These are phyloP conservation scores for Calonectria pseudoturangicola DNA, from an alignment of 2,329 filamentous ascomycete genomes.

Conservation along the genomic window DNA sequence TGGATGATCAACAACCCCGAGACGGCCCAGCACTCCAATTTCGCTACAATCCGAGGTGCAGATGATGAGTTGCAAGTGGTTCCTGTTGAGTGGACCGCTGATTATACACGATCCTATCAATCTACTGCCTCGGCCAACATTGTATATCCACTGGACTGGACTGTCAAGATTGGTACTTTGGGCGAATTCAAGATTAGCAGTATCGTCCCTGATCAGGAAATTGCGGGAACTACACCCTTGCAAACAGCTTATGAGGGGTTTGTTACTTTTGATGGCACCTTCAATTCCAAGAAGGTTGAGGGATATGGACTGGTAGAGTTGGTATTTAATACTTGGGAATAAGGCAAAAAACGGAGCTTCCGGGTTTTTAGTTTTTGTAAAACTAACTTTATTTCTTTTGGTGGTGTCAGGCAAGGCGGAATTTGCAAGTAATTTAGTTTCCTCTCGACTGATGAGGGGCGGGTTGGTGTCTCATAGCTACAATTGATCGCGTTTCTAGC, in stretches of 20 bases:
- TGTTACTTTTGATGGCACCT: neutral
- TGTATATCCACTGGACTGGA: constrained; percentile 13
- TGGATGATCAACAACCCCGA: constrained; percentile 20
- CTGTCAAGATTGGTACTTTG: neutral
- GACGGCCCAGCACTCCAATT: neutral
- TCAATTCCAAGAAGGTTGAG: neutral
- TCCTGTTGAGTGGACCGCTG: neutral
- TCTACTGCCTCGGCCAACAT: neutral
- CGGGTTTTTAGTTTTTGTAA: neutral
- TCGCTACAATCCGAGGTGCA: neutral
- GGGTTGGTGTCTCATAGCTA: neutral
- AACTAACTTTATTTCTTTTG: neutral
- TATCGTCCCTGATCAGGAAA: constrained; percentile 5
- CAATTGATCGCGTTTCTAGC: neutral
- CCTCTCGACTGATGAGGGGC: too few relatives aligned
- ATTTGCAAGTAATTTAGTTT: too few relatives aligned
- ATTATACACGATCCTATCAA: constrained; percentile 4
- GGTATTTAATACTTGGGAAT: neutral
- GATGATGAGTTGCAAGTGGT: neutral
- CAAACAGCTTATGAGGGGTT: constrained; percentile 14
- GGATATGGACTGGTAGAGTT: neutral
- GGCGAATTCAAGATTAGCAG: neutral
- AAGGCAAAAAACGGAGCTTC: neutral
- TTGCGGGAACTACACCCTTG: neutral
- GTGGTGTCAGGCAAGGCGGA: neutral